Conservation (phyloP, 1,284 basidiomycete species). For the Xerocomus alliaceus region DNA sequence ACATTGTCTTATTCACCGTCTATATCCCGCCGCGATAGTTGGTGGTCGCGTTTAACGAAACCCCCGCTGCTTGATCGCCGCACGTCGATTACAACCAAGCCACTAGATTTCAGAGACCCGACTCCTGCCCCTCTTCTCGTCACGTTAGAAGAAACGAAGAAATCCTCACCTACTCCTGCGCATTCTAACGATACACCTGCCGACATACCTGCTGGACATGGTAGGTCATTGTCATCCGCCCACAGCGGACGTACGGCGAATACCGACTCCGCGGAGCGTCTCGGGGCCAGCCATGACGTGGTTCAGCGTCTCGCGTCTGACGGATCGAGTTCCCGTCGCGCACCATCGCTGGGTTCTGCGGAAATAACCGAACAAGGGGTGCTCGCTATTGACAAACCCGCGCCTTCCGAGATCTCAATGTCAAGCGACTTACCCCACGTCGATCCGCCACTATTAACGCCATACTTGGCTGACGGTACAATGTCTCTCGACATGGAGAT, state of each 20-base stretch:
- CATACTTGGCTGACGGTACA: not conserved
- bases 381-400: slow-evolving; percentile 12
- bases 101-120: slow-evolving; percentile 71
- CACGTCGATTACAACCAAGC: slow-evolving; percentile 49
- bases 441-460: slow-evolving; percentile 24
- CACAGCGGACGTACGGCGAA: slow-evolving; percentile 64
- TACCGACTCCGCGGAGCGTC: slow-evolving; percentile 67
- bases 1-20: slow-evolving; percentile 40
- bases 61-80: slow-evolving; percentile 51
- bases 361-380: slow-evolving; percentile 32
- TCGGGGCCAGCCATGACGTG: slow-evolving; percentile 71
- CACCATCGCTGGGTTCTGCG: slow-evolving; percentile 32
- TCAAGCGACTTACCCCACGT: slow-evolving; percentile 9
- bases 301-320: slow-evolving; percentile 60
- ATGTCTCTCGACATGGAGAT: not conserved
- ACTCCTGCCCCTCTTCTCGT: slow-evolving; percentile 68
- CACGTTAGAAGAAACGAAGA: slow-evolving; percentile 60
- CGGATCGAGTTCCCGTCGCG: slow-evolving; percentile 34
- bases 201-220: slow-evolving; percentile 40
- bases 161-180: slow-evolving; percentile 43
- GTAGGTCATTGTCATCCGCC: slow-evolving; percentile 57
- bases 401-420: slow-evolving; percentile 19
- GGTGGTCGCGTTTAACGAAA: slow-evolving; percentile 55
- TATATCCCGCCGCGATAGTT: slow-evolving; percentile 50
- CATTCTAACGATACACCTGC: slow-evolving; percentile 19